A percentile compares a stretch with the other conserved stretches of the same genome.
Evolutionary conservation across 78 protist species (phyloP).

Genomic region (Andalucia godoyi): DNA sequence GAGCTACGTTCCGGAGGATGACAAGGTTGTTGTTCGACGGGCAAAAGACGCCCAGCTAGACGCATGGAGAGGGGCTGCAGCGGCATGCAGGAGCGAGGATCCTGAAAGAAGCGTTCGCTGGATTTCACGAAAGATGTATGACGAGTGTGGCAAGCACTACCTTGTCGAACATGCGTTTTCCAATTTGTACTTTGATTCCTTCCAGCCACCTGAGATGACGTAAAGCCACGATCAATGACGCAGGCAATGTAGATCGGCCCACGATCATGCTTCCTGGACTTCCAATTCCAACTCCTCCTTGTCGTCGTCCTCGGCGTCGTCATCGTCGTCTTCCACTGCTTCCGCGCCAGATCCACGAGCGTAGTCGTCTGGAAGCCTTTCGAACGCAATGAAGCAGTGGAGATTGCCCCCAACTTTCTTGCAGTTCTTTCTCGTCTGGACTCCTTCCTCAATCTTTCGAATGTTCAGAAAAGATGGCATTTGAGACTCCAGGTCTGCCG

Average conservation of each 20-base stretch:
- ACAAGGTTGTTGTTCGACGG: too few species aligned
- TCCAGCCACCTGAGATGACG: background rate
- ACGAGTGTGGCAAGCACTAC: too few species aligned
- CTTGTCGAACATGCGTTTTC: too few species aligned
- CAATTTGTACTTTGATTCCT: too few species aligned
- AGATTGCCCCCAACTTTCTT: background rate
- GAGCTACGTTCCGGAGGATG: too few species aligned
- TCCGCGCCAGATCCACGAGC: too few species aligned
- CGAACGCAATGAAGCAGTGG: background rate
- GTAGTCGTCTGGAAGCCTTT: too few species aligned
- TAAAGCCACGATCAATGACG: background rate
- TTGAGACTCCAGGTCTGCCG: background rate
- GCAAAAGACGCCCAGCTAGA: too few species aligned
- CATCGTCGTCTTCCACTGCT: background rate
- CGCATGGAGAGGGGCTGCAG: too few species aligned
- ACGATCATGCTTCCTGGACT: background rate
- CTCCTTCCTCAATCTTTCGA: background rate
- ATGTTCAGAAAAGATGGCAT: background rate
- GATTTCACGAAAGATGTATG: too few species aligned
- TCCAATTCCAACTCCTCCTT: background rate
- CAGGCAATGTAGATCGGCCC: background rate
- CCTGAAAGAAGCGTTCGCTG: background rate
- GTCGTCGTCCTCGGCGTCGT: background rate
- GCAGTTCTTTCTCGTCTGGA: background rate
- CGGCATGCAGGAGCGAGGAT: too few species aligned